Evolutionary conservation across 371 early-diverging fungal species (phyloP), one percentile per base, ranked within the genome.

Genomic region (Capillidium heterosporum): DNA sequence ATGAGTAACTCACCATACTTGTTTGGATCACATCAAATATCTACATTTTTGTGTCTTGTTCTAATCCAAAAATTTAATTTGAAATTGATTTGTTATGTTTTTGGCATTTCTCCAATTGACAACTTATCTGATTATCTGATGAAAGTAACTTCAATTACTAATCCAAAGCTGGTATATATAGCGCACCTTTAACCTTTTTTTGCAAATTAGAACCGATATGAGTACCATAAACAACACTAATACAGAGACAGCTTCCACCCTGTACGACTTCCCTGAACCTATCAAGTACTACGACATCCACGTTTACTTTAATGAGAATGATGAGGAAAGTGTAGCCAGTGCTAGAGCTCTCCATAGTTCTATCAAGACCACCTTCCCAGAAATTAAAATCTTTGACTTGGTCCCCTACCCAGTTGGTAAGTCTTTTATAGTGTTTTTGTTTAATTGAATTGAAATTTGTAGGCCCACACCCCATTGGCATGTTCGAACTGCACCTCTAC

Each of bases 391-490:
- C 10, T 55, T 42, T 55, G 43, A 39, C 2, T 10, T 42, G 8
- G 55, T 55, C 26, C 55, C 40, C 21, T 24, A 28, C 7, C 55
- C 55, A 2, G 19, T 55, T 24, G 55, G 55, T 55, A 44, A 55
- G 53, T 28, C 27, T 28, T 26, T 11, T 48, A n/a, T 44, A 19
- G 4, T 44, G 3, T 3, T 19, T 11, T 19, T 44, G 3, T 4
- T 10, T 10, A 10, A 40, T 40, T 40, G 8, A 44, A 44, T 19
- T 19, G 7, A 44, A 15, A 15, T 44, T 23, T 44, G 7, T 55
- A 55, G 55, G 55, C 11, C 55, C 55, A 21, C 55, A 55, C 28
- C 55, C 55, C 2, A 24, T 28, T 55, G 55, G 42, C 11, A 55
- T 55, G 55, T 55, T 55, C 42, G 55, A 55, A 43, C 13, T 43